Base-by-base conservation (phyloP, 371 early-diverging fungal genomes). In the Rhizopus delemar region DNA sequence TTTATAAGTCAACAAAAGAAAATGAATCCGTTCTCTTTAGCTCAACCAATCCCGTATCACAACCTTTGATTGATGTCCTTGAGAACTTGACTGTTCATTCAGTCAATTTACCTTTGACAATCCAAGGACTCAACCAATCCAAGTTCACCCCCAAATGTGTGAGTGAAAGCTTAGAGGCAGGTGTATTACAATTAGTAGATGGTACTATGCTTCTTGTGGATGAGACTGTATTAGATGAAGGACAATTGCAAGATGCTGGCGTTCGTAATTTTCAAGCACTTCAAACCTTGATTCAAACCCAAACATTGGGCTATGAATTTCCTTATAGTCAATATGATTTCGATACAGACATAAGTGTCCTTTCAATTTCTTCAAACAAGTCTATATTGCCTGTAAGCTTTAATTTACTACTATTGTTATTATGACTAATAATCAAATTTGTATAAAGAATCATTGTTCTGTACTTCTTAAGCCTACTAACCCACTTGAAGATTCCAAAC, bases 211-310 rank as follows among this genome's bases (percentile, higher is more conserved):
- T 87, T n/a, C 53, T 86, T 0, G 63, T 86, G 31, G 88, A 87
- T 61, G 88, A 87, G 59, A 85, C 86, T 3, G 75, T 63, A 1
- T 56, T 87, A 57, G 69, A 83, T n/a, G 88, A 87, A 62, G 88
- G 88, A 13, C 79, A 73, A 32, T 61, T 87, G 36, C 65, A 71
- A 5, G 85, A 85, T 41, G 64, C 69, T 46, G 87, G 88, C 8
- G 75, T 87, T 36, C 79, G 81, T 15, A 87, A 87, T 57, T 60
- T 86, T 32, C 83, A 83, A 53, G 82, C 84, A 3, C 65, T 87
- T 28, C 68, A 72, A 15, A 73, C 81, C 13, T 55, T 86, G 52
- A 75, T 86, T 36, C 66, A 77, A 57, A 62, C 72, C 38, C 88
- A 87, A 59, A 73, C 77, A 3, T 72, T 87, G 15, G 68, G 59